Conservation (phyloP, 1,139 yeast genomes). For the Zhuliangozyma blackwelliae region DNA sequence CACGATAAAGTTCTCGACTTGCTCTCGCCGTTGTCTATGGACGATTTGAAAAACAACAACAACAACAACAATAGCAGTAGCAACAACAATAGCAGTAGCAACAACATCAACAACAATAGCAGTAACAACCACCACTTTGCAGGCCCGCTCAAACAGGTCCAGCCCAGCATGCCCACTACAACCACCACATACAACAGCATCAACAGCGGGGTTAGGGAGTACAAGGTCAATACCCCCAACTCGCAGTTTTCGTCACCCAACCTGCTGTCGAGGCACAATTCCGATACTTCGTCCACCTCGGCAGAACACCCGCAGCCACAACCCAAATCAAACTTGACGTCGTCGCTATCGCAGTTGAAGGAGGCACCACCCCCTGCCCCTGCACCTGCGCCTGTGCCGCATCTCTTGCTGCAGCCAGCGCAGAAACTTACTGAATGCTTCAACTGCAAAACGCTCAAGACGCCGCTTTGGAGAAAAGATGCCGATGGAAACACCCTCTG, state of each 20-base stretch:
- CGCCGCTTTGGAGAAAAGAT: slow-evolving; percentile 59
- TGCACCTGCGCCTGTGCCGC: slow-evolving; percentile 2
- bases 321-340: slow-evolving; percentile 32
- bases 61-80: slow-evolving; percentile 3
- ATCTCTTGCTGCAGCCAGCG: background rate
- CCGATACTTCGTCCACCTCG: slow-evolving; percentile 3
- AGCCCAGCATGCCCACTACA: slow-evolving; percentile 8
- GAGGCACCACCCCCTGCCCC: slow-evolving; percentile 7
- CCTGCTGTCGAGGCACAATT: slow-evolving; percentile 2
- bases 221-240: slow-evolving; percentile 6
- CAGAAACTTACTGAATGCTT: slow-evolving; percentile 13
- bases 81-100: background rate
- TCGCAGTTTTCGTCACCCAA: slow-evolving; percentile 8
- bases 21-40: slow-evolving; percentile 39
- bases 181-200: slow-evolving; percentile 8
- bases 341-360: slow-evolving; percentile 20
- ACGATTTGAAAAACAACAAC: slow-evolving; percentile 24
- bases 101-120: slow-evolving; percentile 4
- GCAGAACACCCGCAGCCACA: slow-evolving; percentile 1
- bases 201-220: background rate
- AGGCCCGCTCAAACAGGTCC: slow-evolving; percentile 1
- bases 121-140: background rate
- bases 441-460: slow-evolving; percentile 53
- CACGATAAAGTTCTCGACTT: slow-evolving; percentile 27
- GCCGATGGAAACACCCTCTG: slow-evolving; percentile 54